Evolutionary conservation across 257 asterid genomes (phyloP), one percentile per base, ranked within the genome.

Genomic region (Solanum chiquidenum): DNA sequence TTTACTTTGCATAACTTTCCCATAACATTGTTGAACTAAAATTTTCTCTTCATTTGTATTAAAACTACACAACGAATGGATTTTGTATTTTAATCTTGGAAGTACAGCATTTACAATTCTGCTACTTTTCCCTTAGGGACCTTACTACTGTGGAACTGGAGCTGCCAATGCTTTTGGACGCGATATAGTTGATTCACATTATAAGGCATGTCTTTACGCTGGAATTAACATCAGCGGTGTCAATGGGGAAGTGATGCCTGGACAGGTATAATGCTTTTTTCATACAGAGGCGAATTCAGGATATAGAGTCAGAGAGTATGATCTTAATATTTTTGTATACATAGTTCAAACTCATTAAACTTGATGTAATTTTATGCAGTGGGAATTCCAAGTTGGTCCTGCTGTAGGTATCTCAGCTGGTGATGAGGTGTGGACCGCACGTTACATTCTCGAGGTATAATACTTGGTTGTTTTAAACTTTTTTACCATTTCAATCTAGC

Each of bases 361-460:
- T 7, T 80, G 29, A 2, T 68, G 35, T 16, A 16, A 64, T 83
- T 33, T 55, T 38, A 46, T 84, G 73, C 87, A 95, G 98, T 96
- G 99, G 99, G 99, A 96, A 83, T 96, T 94, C 86, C 99, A 96
- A 94, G 99, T 96, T 58, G 99, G 98, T 68, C 99, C 99, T 40
- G 88, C 96, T 8, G 95, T 95, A 83, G 98, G 99, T 75, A 94
- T 96, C 91, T 93, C 98, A 38, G 98, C 98, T 3, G 98, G 94
- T 52, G 99, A 96, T 46, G 94, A 96, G 92, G 40, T 96, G 89
- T 96, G 99, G 99, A 93, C 94, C 1, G 97, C 99, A 82, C 98
- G 99, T 49, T 96, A 93, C 93, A 93, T 96, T 75, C 92, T 96
- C 83, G 99, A 96, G 98, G 99, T 95, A 91, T 69, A 20, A 7